Base-by-base conservation (phyloP, 805 yeast genomes). In the Blastobotrys americana region DNA sequence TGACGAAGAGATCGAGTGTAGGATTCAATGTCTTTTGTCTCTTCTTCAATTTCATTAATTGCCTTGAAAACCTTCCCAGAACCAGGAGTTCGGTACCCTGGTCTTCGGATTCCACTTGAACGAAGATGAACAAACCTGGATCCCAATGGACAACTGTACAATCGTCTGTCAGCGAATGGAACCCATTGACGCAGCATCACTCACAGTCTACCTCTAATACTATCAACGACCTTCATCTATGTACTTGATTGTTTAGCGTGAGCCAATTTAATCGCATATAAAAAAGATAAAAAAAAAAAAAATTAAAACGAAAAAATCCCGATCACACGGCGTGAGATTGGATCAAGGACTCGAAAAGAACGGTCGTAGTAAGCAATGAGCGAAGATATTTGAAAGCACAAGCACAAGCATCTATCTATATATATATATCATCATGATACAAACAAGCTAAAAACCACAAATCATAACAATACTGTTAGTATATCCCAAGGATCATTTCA, bases 11-110 rank as follows among this genome's bases (percentile, higher is more conserved):
- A 44, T 10, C 28, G 13, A 15, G 43, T 41, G 39, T 53, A 53
- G 3, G 50, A 50, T 19, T 51, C 38, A 17, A 53, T 44, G 34
- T 52, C 50, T 25, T 45, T 41, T 35, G 52, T 38, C 25, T 41
- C 28, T 10, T 44, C 47, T 20, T 48, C 47, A 13, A 48, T n/a
- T 20, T 44, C 39, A n/a, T 16, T 21, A 13, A 22, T 22, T 13
- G 31, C 31, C 13, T 13, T 8, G 10, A 25, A 13, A 13, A 13
- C 13, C 31, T 25, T 23, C 39, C 43, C 31, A 13, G 8, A 6
- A 18, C 40, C 16, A 35, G 36, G 27, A 5, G 13, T 3, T 33
- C 16, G 41, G 25, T 6, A 9, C 6, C 21, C 40, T n/a, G n/a
- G n/a, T 37, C 21, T 5, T 15, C 18, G 5, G 15, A 15, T 13